Percentiles rank a stretch among this genome's conserved stretches.
These are phyloP conservation scores for Spathaspora boniae DNA, from an alignment of 805 yeast species.

Conservation along the genomic window DNA sequence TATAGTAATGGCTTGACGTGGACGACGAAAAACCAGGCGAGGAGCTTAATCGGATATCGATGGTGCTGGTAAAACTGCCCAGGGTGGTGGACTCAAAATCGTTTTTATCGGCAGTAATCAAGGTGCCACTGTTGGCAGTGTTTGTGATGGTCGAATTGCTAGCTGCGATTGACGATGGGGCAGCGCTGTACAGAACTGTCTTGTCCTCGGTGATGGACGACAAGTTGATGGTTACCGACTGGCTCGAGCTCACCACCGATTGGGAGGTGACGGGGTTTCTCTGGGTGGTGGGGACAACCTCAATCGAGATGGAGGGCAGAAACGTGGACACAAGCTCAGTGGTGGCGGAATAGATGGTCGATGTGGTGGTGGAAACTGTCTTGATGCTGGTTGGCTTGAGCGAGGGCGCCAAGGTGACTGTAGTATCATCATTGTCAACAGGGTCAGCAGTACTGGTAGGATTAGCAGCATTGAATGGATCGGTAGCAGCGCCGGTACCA, in stretches of 20 bases:
- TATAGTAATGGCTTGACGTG: too few species aligned
- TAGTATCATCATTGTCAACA: too few species aligned
- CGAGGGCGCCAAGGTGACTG: slow-evolving; percentile 15
- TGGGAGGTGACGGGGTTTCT: slow-evolving; percentile 29
- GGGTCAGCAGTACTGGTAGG: too few species aligned
- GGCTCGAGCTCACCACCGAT: slow-evolving; percentile 20
- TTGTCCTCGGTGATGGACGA: slow-evolving; percentile 15
- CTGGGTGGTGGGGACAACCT: slow-evolving; percentile 19
- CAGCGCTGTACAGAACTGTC: too few species aligned
- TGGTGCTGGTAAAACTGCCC: too few species aligned
- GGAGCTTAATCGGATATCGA: too few species aligned
- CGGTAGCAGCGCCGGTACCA: too few species aligned
- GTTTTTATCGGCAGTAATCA: background rate
- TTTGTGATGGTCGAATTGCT: background rate
- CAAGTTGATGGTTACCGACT: slow-evolving; percentile 21
- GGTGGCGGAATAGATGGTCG: slow-evolving; percentile 25
- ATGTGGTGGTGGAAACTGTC: slow-evolving; percentile 27
- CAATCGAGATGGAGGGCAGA: slow-evolving; percentile 15
- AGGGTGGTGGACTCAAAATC: slow-evolving; percentile 7
- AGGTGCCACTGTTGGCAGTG: background rate
- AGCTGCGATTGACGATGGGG: too few species aligned
- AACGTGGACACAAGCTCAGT: slow-evolving; percentile 20
- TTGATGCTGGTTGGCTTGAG: slow-evolving; percentile 8
- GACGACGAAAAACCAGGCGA: too few species aligned
- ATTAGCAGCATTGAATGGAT: too few species aligned